Conservation (phyloP, 1,284 basidiomycete species). For the Melampsora americana region DNA sequence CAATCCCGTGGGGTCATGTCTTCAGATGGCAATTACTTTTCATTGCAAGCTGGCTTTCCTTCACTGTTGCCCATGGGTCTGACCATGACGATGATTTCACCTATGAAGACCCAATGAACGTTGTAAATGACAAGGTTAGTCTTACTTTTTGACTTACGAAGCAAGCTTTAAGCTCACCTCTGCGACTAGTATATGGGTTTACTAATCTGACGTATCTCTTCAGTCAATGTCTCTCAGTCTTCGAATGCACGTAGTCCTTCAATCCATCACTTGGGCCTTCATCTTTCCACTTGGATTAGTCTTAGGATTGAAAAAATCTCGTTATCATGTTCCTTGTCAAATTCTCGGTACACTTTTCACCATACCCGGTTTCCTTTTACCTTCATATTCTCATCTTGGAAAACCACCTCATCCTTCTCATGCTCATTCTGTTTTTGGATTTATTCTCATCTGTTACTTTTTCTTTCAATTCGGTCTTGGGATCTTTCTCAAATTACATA, state of each 20-base stretch:
- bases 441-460: slow-evolving; percentile 50
- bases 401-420: slow-evolving; percentile 50
- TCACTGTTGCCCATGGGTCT: neutral
- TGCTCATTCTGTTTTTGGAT: slow-evolving; percentile 52
- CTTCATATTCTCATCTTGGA: slow-evolving; percentile 49
- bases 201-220: neutral
- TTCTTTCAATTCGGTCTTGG: slow-evolving; percentile 68
- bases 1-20: neutral
- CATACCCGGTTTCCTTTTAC: slow-evolving; percentile 51
- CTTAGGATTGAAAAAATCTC: slow-evolving; percentile 51
- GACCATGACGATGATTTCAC: neutral
- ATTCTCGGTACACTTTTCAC: slow-evolving; percentile 49
- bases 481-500: slow-evolving; percentile 87
- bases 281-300: slow-evolving; percentile 49
- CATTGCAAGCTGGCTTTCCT: neutral
- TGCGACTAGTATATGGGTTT: too few relatives aligned
- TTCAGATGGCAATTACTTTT: neutral
- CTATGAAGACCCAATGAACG: neutral
- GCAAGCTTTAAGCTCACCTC: too few relatives aligned
- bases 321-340: slow-evolving; percentile 52
- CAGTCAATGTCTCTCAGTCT: neutral
- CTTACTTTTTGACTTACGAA: neutral
- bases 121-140: neutral
- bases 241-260: slow-evolving; percentile 15
- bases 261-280: slow-evolving; percentile 22